Conservation (phyloP, 306 rosid genomes). For the Sindora glabra region DNA sequence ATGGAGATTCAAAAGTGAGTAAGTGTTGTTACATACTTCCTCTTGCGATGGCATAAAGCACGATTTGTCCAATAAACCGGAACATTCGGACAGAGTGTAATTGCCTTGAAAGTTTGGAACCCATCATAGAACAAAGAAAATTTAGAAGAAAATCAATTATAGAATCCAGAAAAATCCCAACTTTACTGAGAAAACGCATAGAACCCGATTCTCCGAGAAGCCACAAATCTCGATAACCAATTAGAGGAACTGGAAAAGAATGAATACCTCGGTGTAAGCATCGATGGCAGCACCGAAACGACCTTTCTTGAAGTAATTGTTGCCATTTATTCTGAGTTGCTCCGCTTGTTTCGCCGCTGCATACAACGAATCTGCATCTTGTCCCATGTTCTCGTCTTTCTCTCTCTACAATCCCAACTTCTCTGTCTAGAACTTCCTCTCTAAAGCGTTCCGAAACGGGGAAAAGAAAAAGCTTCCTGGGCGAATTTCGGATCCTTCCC, state of each 20-base stretch:
- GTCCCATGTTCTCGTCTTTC: slow-evolving; percentile 32
- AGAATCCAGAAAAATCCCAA: neutral
- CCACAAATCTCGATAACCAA: neutral
- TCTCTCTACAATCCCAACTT: neutral
- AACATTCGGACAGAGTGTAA: slow-evolving; percentile 76
- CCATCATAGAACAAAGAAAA: neutral
- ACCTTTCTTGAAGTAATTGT: slow-evolving; percentile 64
- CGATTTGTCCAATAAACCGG: slow-evolving; percentile 83
- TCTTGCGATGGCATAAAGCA: slow-evolving; percentile 84
- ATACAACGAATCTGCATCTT: slow-evolving; percentile 23
- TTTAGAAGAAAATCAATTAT: neutral
- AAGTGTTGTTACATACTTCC: slow-evolving; percentile 55
- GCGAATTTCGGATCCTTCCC: too few species aligned
- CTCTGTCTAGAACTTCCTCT: too few species aligned
- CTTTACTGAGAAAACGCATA: neutral
- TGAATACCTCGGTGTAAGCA: slow-evolving; percentile 77
- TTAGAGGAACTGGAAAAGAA: neutral
- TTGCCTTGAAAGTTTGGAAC: slow-evolving; percentile 49
- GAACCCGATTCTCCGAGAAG: neutral
- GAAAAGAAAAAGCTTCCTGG: too few species aligned
- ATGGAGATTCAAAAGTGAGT: neutral
- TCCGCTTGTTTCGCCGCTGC: slow-evolving; percentile 54
- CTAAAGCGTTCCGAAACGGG: too few species aligned
- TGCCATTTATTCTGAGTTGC: slow-evolving; percentile 58
- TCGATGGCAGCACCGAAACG: slow-evolving; percentile 89